A percentile compares a stretch with the other conserved stretches of the same genome.
phyloP scores from a whole-genome alignment of 2,329 filamentous ascomycete genomes.

The Epichloe aotearoae region DNA sequence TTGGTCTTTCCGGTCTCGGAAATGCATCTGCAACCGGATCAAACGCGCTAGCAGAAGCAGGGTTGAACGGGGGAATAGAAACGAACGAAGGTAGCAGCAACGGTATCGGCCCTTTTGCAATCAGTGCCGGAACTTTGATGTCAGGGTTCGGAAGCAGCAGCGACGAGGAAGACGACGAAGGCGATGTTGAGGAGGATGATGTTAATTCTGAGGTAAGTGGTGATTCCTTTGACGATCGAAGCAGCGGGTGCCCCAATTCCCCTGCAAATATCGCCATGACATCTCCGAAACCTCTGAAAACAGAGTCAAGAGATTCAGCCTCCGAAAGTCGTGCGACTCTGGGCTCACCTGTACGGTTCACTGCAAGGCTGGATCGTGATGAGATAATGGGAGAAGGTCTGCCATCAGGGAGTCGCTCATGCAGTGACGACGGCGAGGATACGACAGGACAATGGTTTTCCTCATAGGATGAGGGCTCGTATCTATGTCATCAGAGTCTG shows the following conservation, averaged over 20 bases:
- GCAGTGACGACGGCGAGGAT: neutral
- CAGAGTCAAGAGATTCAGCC: slow-evolving; percentile 11
- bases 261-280: slow-evolving; percentile 20
- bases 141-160: slow-evolving; percentile 91
- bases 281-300: slow-evolving; percentile 16
- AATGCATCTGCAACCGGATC: slow-evolving; percentile 33
- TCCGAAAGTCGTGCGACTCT: slow-evolving; percentile 6
- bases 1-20: slow-evolving; percentile 34
- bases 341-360: slow-evolving; percentile 5
- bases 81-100: slow-evolving; percentile 49
- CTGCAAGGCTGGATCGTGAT: slow-evolving; percentile 3
- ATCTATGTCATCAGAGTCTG: slow-evolving; percentile 1
- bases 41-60: slow-evolving; percentile 65
- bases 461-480: slow-evolving; percentile 4
- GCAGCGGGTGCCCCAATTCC: slow-evolving; percentile 11
- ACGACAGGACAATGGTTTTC: neutral
- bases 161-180: slow-evolving; percentile 91
- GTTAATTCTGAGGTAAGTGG: slow-evolving; percentile 52
- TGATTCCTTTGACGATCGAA: slow-evolving; percentile 21
- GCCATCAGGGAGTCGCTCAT: neutral
- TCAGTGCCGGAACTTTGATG: slow-evolving; percentile 61
- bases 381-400: slow-evolving; percentile 4
- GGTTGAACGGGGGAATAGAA: slow-evolving; percentile 68
- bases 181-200: slow-evolving; percentile 72
- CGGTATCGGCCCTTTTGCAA: slow-evolving; percentile 58